Evolutionary conservation across 805 yeast species (phyloP), one percentile per base, ranked within the genome.

Genomic region (Candida nemodendra): DNA sequence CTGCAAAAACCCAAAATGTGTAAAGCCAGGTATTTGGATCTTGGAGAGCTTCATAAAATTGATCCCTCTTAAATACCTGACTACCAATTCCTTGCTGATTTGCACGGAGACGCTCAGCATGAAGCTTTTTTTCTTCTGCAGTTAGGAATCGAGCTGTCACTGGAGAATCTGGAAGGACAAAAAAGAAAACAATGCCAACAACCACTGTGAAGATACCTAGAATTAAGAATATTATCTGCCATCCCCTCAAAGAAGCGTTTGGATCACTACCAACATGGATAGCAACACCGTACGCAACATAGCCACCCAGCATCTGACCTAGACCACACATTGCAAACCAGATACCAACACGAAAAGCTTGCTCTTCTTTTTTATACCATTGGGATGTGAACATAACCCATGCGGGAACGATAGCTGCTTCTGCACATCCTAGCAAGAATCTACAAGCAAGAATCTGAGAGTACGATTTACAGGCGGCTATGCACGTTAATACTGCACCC

Each of bases 141-240:
- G 34, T 30, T n/a, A 36, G 30, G 34, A 33, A 36, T 8, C 30
- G 30, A 14, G 33, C 39, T 2, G 39, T 28, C n/a, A 29, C 39
- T 2, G 54, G 51, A n/a, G 68, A 59, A 74, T 78, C 82, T 13
- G 84, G 84, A 56, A 79, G 77, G 42, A 67, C 71, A 2, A 78
- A 30, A 16, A 74, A 65, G 2, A 84, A 81, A 38, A 71, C 75
- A 9, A 79, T 9, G 3, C 80, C 84, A 27, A 81, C 72, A 1
- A 66, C 74, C 18, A 80, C 48, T 9, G 81, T 74, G 34, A 81
- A 68, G 35, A 74, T 54, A 9, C 80, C 81, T 53, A 79, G 84
- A 39, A 81, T 66, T 31, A 81, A 71, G 48, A 78, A 81, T 48
- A 78, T 72, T 86, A 85, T 80, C 62, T 78, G 65, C 87, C 87